Base-by-base conservation (phyloP, 345 rosid genomes). In the Hevea brasiliensis region DNA sequence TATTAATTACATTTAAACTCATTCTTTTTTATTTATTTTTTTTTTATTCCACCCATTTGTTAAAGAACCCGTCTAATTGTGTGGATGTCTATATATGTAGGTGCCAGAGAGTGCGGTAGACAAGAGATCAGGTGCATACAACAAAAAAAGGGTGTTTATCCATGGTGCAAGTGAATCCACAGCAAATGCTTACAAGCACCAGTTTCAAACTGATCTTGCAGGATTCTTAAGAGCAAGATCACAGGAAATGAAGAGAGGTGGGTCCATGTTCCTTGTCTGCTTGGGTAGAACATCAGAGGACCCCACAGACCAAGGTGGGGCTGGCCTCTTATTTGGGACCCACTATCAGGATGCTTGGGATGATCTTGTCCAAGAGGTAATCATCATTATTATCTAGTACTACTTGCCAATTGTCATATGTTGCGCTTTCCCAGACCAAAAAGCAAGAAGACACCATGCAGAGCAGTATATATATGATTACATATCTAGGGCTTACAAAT, bases 311-410 rank as follows among this genome's bases (percentile, higher is more conserved):
- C 98, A 94, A 65, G 93, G 98, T 72, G 98, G 98, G 80, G 91
- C 98, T 14, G 98, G 97, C 61, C 78, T 89, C 24, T 92, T 94
- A 57, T 94, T 94, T 62, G 98, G 97, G 81, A 94, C 98, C 85
- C 98, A 94, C 85, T 94, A 86, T 83, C 97, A 94, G 83, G 97
- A 94, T 81, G 97, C 98, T 27, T 94, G 98, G 98, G 87, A 92
- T 80, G 97, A 94, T 79, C 97, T 94, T 80, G 97, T 94, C 86
- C 88, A 82, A 68, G 95, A 92, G 97, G 98, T 94, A 88, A 68
- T 27, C n/a, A 57, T 63, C 50, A 32, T 32, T 4, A 32, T 32
- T 4, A 32, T 32, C 37, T 32, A 4, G 3, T 32, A 32, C 37
- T 32, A 32, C 37, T 32, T 32, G 37, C 37, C n/a, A n/a, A n/a